Conservation (phyloP, 2,329 filamentous ascomycete genomes). For the Phoma herbarum region DNA sequence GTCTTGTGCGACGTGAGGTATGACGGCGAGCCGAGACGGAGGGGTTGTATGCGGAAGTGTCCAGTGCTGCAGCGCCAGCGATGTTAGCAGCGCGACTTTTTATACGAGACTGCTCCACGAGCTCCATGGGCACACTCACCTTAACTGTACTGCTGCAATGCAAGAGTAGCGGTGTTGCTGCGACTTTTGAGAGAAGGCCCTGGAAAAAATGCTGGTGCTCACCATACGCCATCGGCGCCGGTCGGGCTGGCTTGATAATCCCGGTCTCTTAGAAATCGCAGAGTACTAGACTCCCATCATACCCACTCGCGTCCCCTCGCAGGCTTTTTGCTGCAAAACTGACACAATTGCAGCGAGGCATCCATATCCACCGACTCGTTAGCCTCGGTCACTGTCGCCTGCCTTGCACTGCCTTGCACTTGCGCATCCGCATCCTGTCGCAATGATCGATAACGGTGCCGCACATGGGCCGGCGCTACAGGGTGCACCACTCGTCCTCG, state of each 20-base stretch:
- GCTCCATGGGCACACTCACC: constrained; percentile 4
- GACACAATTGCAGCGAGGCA: constrained; percentile 21
- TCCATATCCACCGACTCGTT: constrained; percentile 22
- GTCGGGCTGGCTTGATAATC: constrained; percentile 35
- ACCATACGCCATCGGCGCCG: constrained; percentile 34
- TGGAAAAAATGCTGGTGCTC: constrained; percentile 24
- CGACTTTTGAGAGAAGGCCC: constrained; percentile 14
- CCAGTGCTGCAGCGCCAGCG: constrained; percentile 10
- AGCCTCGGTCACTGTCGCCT: constrained; percentile 19
- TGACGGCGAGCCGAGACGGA: constrained; percentile 19
- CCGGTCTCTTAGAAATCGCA: constrained; percentile 23
- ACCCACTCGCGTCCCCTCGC: constrained; percentile 15
- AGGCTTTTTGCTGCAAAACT: constrained; percentile 18
- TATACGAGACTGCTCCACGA: not conserved
- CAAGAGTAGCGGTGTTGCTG: constrained; percentile 24
- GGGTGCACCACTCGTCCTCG: not conserved
- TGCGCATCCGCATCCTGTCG: not conserved
- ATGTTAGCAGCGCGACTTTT: constrained; percentile 5
- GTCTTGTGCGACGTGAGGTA: constrained; percentile 15
- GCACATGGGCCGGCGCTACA: not conserved
- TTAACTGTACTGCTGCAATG: constrained; percentile 12
- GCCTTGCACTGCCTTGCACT: constrained; percentile 5
- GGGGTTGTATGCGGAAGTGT: constrained; percentile 12
- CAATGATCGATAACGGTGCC: not conserved
- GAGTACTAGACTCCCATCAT: constrained; percentile 23